phyloP scores from a whole-genome alignment of 2,329 filamentous ascomycete species.

The Sporothrix schenckii region DNA sequence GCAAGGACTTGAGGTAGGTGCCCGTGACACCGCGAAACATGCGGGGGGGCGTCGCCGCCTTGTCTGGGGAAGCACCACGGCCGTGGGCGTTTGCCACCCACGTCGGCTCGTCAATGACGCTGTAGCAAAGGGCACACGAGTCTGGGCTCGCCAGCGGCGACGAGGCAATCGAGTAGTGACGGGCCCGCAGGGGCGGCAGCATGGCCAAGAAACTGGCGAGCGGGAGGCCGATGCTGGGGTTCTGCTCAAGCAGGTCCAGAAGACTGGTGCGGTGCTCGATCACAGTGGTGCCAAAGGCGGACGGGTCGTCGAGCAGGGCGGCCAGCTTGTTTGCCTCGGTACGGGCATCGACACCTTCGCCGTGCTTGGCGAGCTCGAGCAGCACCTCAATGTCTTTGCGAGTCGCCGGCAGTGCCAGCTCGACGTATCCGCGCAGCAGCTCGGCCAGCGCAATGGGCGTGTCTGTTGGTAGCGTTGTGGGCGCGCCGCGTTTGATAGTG shows the following conservation, averaged over 20 bases:
- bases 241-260: constrained; percentile 64
- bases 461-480: constrained; percentile 57
- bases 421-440: constrained; percentile 69
- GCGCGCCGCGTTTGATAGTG: constrained; percentile 56
- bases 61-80: background rate
- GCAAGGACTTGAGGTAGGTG: constrained; percentile 58
- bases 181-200: constrained; percentile 62
- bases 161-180: constrained; percentile 67
- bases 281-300: background rate
- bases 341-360: constrained; percentile 31
- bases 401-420: constrained; percentile 70
- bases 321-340: constrained; percentile 6
- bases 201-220: constrained; percentile 64
- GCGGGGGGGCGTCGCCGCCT: background rate
- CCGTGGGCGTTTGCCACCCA: constrained; percentile 38
- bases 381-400: constrained; percentile 48
- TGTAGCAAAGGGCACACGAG: constrained; percentile 66
- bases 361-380: constrained; percentile 48
- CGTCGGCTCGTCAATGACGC: constrained; percentile 64
- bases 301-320: constrained; percentile 23
- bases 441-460: constrained; percentile 63
- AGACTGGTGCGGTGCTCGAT: constrained; percentile 40
- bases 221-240: constrained; percentile 56
- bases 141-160: constrained; percentile 60
- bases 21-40: constrained; percentile 61